phyloP scores from a whole-genome alignment of 202 grass and related monocot genomes.

The Eragrostis tef region DNA sequence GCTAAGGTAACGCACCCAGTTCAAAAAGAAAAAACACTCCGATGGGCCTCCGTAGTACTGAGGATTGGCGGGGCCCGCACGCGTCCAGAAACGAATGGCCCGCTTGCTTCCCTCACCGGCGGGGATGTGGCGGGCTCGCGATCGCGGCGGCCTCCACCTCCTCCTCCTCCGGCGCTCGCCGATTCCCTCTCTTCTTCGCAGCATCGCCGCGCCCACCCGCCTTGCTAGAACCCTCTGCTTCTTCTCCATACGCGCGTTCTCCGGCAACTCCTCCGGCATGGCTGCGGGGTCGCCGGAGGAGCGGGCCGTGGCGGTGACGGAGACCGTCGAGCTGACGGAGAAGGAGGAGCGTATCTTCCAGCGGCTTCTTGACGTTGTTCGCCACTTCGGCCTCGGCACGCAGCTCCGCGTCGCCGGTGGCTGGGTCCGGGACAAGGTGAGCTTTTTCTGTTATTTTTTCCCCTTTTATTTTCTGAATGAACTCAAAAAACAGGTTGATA shows the following conservation, averaged over 20 bases:
- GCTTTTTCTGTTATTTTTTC: background rate
- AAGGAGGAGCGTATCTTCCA: slow-evolving; percentile 75
- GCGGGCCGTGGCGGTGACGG: slow-evolving; percentile 49
- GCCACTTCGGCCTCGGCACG: slow-evolving; percentile 74
- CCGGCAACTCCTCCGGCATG: slow-evolving; percentile 37
- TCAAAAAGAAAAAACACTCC: too few species aligned
- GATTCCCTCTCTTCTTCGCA: background rate
- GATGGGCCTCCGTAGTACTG: too few species aligned
- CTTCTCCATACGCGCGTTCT: slow-evolving; percentile 49
- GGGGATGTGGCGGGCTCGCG: too few species aligned
- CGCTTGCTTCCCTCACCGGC: too few species aligned
- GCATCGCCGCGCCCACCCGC: background rate
- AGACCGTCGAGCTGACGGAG: slow-evolving; percentile 69
- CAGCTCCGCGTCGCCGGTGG: slow-evolving; percentile 91
- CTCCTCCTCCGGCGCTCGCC: background rate
- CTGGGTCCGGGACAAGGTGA: slow-evolving; percentile 94
- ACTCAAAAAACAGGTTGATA: background rate
- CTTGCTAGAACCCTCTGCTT: slow-evolving; percentile 27
- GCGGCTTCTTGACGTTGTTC: slow-evolving; percentile 71
- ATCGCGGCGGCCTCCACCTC: slow-evolving; percentile 10
- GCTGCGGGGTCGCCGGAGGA: slow-evolving; percentile 33
- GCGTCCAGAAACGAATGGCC: too few species aligned
- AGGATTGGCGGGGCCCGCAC: too few species aligned
- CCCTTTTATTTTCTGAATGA: too few species aligned
- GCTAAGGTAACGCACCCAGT: too few species aligned